phyloP scores from a whole-genome alignment of 352 stramenopile genomes.

The Globisporangium parvum region DNA sequence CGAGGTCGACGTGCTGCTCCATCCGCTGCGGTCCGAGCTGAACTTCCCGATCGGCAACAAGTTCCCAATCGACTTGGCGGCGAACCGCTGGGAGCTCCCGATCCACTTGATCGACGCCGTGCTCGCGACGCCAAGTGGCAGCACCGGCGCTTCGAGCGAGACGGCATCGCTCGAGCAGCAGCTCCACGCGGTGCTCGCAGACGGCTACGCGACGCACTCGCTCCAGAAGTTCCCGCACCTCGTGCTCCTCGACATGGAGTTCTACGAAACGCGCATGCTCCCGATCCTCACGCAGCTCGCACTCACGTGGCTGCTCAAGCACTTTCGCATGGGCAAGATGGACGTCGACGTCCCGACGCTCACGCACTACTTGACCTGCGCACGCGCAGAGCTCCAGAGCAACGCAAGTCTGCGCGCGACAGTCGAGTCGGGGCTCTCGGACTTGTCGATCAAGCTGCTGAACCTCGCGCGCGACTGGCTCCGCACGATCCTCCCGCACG shows the following conservation, averaged over 20 bases:
- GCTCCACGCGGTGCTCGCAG: slow-evolving; percentile 88
- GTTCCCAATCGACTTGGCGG: slow-evolving; percentile 85
- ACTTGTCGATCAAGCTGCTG: slow-evolving; percentile 95
- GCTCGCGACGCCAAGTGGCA: slow-evolving; percentile 32
- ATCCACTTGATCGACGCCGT: slow-evolving; percentile 95
- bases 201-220: slow-evolving; percentile 91
- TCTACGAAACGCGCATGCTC: slow-evolving; percentile 93
- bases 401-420: slow-evolving; percentile 72
- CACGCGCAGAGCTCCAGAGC: slow-evolving; percentile 52
- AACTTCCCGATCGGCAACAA: slow-evolving; percentile 92
- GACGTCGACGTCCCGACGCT: slow-evolving; percentile 76
- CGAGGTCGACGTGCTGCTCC: slow-evolving; percentile 90
- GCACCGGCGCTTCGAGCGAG: slow-evolving; percentile 2
- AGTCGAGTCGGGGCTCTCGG: slow-evolving; percentile 65
- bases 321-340: slow-evolving; percentile 93
- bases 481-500: slow-evolving; percentile 96
- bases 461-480: slow-evolving; percentile 98
- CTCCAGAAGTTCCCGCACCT: slow-evolving; percentile 97
- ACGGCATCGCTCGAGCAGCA: slow-evolving; percentile 25
- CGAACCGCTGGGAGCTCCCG: slow-evolving; percentile 89
- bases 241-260: slow-evolving; percentile 95
- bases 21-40: slow-evolving; percentile 87
- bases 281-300: slow-evolving; percentile 89
- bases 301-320: slow-evolving; percentile 76
- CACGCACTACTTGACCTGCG: slow-evolving; percentile 63